phyloP scores from a whole-genome alignment of 2,329 filamentous ascomycete genomes.

The Trichoderma koningiopsis region DNA sequence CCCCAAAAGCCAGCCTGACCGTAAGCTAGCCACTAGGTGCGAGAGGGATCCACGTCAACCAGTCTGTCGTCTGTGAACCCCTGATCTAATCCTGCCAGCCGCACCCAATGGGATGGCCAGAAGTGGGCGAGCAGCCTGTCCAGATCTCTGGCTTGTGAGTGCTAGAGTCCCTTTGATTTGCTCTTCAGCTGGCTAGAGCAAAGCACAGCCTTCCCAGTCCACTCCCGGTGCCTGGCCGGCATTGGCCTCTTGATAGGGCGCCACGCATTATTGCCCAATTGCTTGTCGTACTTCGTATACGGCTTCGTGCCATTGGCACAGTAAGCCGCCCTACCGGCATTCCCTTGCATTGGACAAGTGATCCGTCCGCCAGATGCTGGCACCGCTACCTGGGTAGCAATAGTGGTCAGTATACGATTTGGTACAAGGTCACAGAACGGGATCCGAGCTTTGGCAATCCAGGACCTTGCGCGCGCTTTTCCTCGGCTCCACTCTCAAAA shows the following conservation, averaged over 20 bases:
- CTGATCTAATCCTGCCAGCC: slow-evolving; percentile 23
- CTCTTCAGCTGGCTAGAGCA: slow-evolving; percentile 21
- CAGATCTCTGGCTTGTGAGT: slow-evolving; percentile 14
- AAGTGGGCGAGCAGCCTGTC: slow-evolving; percentile 1
- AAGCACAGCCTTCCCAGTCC: slow-evolving; percentile 9
- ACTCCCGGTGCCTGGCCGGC: neutral
- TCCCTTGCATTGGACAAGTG: neutral
- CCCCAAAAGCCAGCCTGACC: slow-evolving; percentile 7
- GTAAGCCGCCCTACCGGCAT: neutral
- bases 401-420: neutral
- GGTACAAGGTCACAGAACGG: neutral
- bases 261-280: neutral
- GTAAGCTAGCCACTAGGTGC: slow-evolving; percentile 11
- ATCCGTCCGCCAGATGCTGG: neutral
- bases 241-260: neutral
- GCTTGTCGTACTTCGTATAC: neutral
- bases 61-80: slow-evolving; percentile 25
- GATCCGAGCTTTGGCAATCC: neutral
- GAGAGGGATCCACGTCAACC: slow-evolving; percentile 24
- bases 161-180: slow-evolving; percentile 4
- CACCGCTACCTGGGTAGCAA: neutral
- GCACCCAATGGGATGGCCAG: slow-evolving; percentile 17
- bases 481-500: slow-evolving; percentile 19
- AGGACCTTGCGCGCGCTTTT: slow-evolving; percentile 25
- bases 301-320: neutral